Conservation (phyloP, 148 eudicot genomes). For the Fagopyrum homotropicum region DNA sequence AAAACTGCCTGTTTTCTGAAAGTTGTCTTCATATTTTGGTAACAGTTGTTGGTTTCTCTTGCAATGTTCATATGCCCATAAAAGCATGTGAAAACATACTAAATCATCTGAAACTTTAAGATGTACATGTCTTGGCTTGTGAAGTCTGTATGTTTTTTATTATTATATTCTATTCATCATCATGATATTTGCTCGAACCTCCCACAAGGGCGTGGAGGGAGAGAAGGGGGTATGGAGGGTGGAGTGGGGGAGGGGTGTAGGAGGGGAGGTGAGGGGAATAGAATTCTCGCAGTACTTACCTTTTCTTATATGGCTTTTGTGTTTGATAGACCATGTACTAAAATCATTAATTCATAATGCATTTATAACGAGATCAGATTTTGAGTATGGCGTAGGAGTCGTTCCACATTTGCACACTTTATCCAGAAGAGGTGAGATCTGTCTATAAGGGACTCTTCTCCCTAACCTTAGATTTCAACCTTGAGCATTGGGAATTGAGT, state of each 20-base stretch:
- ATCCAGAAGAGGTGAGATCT: neutral
- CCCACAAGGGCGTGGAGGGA: no score
- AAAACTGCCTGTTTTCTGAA: neutral
- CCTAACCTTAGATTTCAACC: neutral
- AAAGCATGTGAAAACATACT: neutral
- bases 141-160: neutral
- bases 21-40: neutral
- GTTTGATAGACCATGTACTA: neutral
- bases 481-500: neutral
- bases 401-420: neutral
- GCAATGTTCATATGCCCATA: neutral
- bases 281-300: neutral
- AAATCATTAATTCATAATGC: neutral
- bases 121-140: neutral
- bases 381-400: neutral
- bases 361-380: neutral
- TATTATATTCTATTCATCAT: neutral
- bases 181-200: neutral
- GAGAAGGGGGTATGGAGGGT: neutral
- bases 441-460: neutral
- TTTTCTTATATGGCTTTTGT: neutral
- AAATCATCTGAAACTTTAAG: neutral
- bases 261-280: neutral
- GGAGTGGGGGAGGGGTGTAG: neutral
- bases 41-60: neutral